These are phyloP conservation scores for Ogataea nakhonphanomensis DNA, from an alignment of 805 yeast species.

Conservation along the genomic window DNA sequence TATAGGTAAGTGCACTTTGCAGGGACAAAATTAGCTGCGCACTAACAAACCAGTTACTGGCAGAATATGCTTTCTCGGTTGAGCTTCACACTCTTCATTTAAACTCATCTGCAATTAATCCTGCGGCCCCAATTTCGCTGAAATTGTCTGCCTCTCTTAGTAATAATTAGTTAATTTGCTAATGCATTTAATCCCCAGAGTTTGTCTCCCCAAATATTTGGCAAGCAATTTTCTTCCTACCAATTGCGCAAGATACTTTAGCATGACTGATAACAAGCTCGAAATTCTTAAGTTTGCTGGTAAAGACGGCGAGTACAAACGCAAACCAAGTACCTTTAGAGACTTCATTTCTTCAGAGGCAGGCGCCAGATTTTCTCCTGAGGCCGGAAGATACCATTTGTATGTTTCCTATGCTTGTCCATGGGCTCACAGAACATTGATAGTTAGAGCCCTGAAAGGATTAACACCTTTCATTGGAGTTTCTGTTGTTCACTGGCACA, in stretches of 20 bases:
- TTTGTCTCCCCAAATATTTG: too few species aligned
- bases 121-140: too few species aligned
- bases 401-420: constrained; percentile 92
- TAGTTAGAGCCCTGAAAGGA: constrained; percentile 73
- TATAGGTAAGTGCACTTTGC: not conserved
- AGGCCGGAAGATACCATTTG: constrained; percentile 76
- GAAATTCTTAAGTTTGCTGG: constrained; percentile 49
- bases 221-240: not conserved
- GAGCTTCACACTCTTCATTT: too few species aligned
- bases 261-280: constrained; percentile 26
- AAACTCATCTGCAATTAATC: too few species aligned
- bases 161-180: not conserved
- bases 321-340: constrained; percentile 54
- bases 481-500: constrained; percentile 86
- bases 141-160: not conserved
- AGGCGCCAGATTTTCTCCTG: constrained; percentile 68
- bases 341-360: constrained; percentile 54
- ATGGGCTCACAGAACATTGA: constrained; percentile 89
- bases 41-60: too few species aligned
- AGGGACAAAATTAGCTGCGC: not conserved
- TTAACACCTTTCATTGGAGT: constrained; percentile 55
- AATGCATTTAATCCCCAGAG: too few species aligned
- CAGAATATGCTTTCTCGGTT: too few species aligned
- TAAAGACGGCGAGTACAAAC: constrained; percentile 52
- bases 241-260: too few species aligned